A percentile compares a stretch with the other conserved stretches of the same genome.
These are phyloP conservation scores for Coemansia sp. DNA, from an alignment of 192 early-diverging fungal species.

Conservation along the genomic window DNA sequence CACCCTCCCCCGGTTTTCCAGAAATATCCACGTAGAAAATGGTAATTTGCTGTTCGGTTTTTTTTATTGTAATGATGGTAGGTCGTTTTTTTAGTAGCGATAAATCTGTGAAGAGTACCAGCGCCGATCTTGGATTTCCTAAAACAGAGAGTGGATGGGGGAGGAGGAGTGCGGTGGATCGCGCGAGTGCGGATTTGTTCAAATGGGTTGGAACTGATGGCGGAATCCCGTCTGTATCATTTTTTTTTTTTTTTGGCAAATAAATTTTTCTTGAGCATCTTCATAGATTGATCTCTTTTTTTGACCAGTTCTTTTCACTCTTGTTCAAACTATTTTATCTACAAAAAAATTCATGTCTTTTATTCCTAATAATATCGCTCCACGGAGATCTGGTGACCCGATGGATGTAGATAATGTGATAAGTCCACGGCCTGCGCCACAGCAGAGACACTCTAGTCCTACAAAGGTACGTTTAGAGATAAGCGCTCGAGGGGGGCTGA, in stretches of 20 bases:
- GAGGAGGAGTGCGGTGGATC: neutral
- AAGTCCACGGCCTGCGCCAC: neutral
- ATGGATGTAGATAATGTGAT: neutral
- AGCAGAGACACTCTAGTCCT: neutral
- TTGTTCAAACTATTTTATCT: neutral
- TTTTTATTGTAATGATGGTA: neutral
- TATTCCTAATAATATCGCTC: neutral
- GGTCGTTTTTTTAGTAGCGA: neutral
- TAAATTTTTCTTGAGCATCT: neutral
- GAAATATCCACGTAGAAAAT: conserved; percentile 4
- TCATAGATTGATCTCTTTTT: neutral
- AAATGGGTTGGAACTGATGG: neutral
- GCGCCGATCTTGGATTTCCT: conserved; percentile 1
- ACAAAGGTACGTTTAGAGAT: neutral
- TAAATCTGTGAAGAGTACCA: neutral
- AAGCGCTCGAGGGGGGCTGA: neutral
- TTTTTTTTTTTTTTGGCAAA: neutral
- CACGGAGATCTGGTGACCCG: neutral
- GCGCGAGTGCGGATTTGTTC: neutral
- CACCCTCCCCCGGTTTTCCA: neutral
- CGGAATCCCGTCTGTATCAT: neutral
- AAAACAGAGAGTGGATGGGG: neutral
- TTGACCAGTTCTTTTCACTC: neutral
- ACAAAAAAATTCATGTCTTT: neutral
- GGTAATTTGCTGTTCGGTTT: neutral